Conservation (phyloP, 2,329 filamentous ascomycete genomes). For the Claviceps citrina region DNA sequence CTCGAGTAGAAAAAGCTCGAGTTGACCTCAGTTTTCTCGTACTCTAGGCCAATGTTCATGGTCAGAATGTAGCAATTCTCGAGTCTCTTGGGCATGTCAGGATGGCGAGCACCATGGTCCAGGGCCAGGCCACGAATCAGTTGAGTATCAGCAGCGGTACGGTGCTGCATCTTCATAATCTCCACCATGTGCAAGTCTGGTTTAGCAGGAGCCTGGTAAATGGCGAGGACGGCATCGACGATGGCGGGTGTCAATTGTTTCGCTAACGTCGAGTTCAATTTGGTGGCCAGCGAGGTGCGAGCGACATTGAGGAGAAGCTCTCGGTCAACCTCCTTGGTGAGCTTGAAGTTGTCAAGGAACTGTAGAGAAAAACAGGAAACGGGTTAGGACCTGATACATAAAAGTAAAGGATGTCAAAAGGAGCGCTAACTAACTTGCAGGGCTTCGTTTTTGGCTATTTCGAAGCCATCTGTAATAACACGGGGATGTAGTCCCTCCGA, state of each 20-base stretch:
- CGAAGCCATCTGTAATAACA: slow-evolving; percentile 94
- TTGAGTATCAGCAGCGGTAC: slow-evolving; percentile 87
- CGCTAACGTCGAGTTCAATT: slow-evolving; percentile 78
- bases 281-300: slow-evolving; percentile 85
- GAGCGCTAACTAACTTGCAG: slow-evolving; percentile 47
- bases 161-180: slow-evolving; percentile 99
- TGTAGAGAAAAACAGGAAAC: slow-evolving; percentile 19
- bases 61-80: slow-evolving; percentile 93
- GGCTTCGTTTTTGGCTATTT: slow-evolving; percentile 86
- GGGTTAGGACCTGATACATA: not conserved
- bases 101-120: slow-evolving; percentile 90
- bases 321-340: slow-evolving; percentile 73
- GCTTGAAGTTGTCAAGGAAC: slow-evolving; percentile 92
- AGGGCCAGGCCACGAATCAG: slow-evolving; percentile 84
- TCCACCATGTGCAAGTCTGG: slow-evolving; percentile 98
- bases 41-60: slow-evolving; percentile 91
- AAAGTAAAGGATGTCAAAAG: not conserved
- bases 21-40: slow-evolving; percentile 99
- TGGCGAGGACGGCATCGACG: slow-evolving; percentile 88
- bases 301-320: slow-evolving; percentile 89
- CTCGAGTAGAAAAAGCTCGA: slow-evolving; percentile 97
- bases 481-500: slow-evolving; percentile 91
- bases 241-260: slow-evolving; percentile 87
- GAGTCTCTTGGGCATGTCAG: slow-evolving; percentile 93
- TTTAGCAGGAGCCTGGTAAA: slow-evolving; percentile 78